A percentile compares a stretch with the other conserved stretches of the same genome.
Evolutionary conservation across 2,329 filamentous ascomycete species (phyloP).

Genomic region (Sphaerulina vaccinii): DNA sequence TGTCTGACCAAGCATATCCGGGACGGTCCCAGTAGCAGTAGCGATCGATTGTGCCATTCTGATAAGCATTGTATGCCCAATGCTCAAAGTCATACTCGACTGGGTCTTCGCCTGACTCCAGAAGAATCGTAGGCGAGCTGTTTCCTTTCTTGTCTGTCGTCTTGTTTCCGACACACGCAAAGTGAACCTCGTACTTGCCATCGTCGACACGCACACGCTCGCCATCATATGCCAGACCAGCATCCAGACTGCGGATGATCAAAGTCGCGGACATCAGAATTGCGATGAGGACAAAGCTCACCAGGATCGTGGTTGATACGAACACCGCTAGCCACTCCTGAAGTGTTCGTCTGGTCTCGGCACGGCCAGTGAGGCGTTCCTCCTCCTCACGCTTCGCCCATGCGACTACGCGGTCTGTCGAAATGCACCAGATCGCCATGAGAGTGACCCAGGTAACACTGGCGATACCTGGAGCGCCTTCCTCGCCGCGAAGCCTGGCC

Average conservation of each 20-base stretch:
- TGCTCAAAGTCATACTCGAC: slow-evolving; percentile 77
- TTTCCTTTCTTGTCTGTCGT: slow-evolving; percentile 55
- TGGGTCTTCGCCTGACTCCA: slow-evolving; percentile 79
- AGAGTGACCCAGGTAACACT: slow-evolving; percentile 81
- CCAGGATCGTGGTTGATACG: slow-evolving; percentile 68
- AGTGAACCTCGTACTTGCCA: slow-evolving; percentile 80
- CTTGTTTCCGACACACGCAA: slow-evolving; percentile 76
- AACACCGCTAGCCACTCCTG: slow-evolving; percentile 82
- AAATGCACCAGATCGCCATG: slow-evolving; percentile 74
- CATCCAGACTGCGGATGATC: slow-evolving; percentile 75
- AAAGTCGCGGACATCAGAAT: slow-evolving; percentile 77
- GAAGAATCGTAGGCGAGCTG: slow-evolving; percentile 72
- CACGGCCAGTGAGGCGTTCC: slow-evolving; percentile 82
- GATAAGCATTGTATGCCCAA: slow-evolving; percentile 72
- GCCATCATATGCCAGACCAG: slow-evolving; percentile 70
- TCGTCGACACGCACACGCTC: slow-evolving; percentile 77
- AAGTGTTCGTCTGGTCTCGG: slow-evolving; percentile 78
- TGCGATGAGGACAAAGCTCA: slow-evolving; percentile 65
- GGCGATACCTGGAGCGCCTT: slow-evolving; percentile 86
- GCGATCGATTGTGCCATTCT: slow-evolving; percentile 77
- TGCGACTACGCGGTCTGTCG: slow-evolving; percentile 77
- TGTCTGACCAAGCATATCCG: slow-evolving; percentile 84
- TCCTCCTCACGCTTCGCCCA: slow-evolving; percentile 95
- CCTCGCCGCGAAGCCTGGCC: slow-evolving; percentile 71
- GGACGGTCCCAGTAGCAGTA: slow-evolving; percentile 97